These are phyloP conservation scores for Moricandia moricandioides DNA, from an alignment of 345 rosid genomes.

Conservation along the genomic window DNA sequence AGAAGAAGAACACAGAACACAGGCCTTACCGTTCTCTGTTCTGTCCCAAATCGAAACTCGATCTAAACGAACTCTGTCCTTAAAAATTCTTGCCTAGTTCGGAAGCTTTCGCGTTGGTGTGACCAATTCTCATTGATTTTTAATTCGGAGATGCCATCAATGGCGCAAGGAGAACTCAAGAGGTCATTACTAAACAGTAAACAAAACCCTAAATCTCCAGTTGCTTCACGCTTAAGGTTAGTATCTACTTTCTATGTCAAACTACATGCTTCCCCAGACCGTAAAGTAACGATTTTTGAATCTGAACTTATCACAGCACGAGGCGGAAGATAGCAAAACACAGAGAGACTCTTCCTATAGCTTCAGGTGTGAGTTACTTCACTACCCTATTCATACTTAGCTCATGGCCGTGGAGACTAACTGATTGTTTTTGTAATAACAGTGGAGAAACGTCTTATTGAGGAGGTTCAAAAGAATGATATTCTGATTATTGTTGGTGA, in stretches of 20 bases:
- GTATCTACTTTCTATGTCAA: neutral
- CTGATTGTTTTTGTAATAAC: neutral
- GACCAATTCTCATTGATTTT: neutral
- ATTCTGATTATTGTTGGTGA: slow-evolving; percentile 84
- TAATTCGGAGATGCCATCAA: slow-evolving; percentile 43
- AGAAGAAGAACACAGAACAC: neutral
- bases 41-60: neutral
- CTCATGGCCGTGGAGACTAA: neutral
- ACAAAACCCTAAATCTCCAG: slow-evolving; percentile 34
- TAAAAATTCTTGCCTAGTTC: neutral
- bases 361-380: slow-evolving; percentile 51
- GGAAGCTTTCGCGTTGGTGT: neutral
- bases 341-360: slow-evolving; percentile 81
- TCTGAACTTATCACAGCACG: slow-evolving; percentile 32
- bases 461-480: slow-evolving; percentile 64
- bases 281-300: slow-evolving; percentile 1
- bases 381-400: neutral
- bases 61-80: neutral
- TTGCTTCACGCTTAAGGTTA: slow-evolving; percentile 41
- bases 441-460: slow-evolving; percentile 74
- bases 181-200: slow-evolving; percentile 25
- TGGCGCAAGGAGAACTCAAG: slow-evolving; percentile 45
- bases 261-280: neutral
- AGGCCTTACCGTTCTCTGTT: neutral
- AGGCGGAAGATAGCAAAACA: slow-evolving; percentile 54